Base-by-base conservation (phyloP, 768 basidiomycete species). In the Psilocybe sp. region DNA sequence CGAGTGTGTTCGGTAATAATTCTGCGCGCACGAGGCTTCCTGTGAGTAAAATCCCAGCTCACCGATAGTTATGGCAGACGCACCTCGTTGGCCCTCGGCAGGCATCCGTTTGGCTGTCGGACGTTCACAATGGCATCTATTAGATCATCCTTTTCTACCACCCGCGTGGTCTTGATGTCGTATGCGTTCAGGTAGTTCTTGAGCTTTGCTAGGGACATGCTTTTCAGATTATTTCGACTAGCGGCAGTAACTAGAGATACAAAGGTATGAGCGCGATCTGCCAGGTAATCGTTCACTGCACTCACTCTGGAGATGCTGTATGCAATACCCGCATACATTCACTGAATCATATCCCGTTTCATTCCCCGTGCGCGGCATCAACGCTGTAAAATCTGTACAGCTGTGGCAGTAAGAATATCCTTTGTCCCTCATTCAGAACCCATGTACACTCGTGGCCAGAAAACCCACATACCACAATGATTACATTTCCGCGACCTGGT, bases 81-180 rank as follows among this genome's bases (percentile, higher is more conserved):
- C 42, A 84, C 83, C 74, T 91, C 89, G 46, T 87, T 78, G 8
- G 63, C 69, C 3, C 66, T 66, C 1, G 79, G 64, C 28, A 91
- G 70, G 61, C 87, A 89, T 1, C 88, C 87, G 57, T 82, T 79
- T 14, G 64, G 58, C 60, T 88, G 89, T 59, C 73, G 73, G 12
- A 72, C 73, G 11, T 58, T 60, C 61, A 89, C 40, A 40, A 87
- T 77, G 36, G 73, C 79, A 44, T 89, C 84, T 35, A 91, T 80
- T 40, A 91, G 68, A 61, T 91, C 89, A 45, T 87, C 84, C 66
- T 91, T 91, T 64, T 92, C 89, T 13, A 89, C 72, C 1, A 82
- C 79, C 42, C 78, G 76, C 49, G 74, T 78, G 14, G 79, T 74
- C 46, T 72, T 68, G 56, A 92, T 86, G 49, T 81, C 79, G 55